Evolutionary conservation across 176 grass and related monocot genomes (phyloP).

Genomic region (Poa annua): DNA sequence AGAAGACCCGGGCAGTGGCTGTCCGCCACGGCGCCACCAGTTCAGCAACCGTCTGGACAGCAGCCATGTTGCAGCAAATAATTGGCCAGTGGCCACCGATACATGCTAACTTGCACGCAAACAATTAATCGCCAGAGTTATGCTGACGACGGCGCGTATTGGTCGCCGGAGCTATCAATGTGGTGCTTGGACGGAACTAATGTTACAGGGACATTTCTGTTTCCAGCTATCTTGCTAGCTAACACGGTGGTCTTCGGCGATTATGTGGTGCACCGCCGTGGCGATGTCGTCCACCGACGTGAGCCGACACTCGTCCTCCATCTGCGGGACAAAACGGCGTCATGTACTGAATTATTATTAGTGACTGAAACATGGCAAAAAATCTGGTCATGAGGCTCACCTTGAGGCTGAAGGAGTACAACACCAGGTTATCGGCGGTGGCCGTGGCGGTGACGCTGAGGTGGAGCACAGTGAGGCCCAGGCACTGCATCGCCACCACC

Average conservation of each 20-base stretch:
- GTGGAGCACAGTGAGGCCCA: conserved; percentile 64
- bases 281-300: conserved; percentile 77
- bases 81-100: conserved; percentile 36
- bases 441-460: conserved; percentile 54
- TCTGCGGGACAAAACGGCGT: conserved; percentile 35
- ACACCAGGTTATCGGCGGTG: conserved; percentile 37
- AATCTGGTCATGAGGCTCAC: conserved; percentile 20
- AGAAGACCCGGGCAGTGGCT: conserved; percentile 1
- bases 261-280: conserved; percentile 66
- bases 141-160: conserved; percentile 36
- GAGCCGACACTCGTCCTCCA: conserved; percentile 69
- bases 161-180: conserved; percentile 9
- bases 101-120: conserved; percentile 60
- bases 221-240: background rate
- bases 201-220: conserved; percentile 6
- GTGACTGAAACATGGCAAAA: background rate
- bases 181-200: conserved; percentile 17
- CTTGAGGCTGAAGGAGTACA: conserved; percentile 64
- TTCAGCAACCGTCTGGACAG: conserved; percentile 26
- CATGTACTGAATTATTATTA: background rate
- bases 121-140: background rate
- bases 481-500: conserved; percentile 51
- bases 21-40: conserved; percentile 13
- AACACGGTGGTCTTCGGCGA: conserved; percentile 43
- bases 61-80: conserved; percentile 10